phyloP scores from a whole-genome alignment of 306 rosid species.

The Quercus robur region DNA sequence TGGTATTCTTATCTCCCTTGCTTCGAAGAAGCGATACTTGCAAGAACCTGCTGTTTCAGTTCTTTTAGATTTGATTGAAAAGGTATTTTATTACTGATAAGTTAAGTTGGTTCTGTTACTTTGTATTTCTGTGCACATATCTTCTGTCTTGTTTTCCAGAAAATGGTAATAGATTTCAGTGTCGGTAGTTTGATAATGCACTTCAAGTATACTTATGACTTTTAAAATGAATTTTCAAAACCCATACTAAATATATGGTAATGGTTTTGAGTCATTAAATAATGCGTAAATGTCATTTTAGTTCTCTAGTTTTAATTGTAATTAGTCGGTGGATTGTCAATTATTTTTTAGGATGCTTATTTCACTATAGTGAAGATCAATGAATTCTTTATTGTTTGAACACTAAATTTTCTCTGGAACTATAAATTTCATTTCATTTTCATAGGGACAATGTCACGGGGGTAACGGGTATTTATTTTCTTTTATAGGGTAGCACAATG shows the following conservation, averaged over 20 bases:
- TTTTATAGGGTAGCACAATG: neutral
- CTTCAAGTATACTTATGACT: neutral
- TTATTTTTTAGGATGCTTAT: neutral
- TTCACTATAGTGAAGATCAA: neutral
- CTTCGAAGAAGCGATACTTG: conserved; percentile 80
- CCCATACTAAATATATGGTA: neutral
- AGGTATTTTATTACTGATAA: conserved; percentile 43
- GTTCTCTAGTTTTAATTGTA: no score
- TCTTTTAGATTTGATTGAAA: conserved; percentile 64
- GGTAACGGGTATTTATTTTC: neutral
- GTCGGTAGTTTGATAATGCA: neutral
- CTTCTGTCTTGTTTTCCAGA: neutral
- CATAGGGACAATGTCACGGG: neutral
- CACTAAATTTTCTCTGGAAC: neutral
- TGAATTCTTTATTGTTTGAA: neutral
- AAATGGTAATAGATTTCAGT: neutral
- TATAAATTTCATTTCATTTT: neutral
- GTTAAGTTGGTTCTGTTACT: neutral
- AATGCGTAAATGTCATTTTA: neutral
- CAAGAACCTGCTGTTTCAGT: conserved; percentile 88
- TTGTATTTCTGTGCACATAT: neutral
- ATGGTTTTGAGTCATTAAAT: neutral
- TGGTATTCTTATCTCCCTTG: conserved; percentile 56
- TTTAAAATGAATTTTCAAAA: neutral
- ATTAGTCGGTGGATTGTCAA: no score